Percentiles rank a stretch among this genome's conserved stretches.
Evolutionary conservation across 2,329 filamentous ascomycete species (phyloP).

Genomic region (Epicoccum nigrum): DNA sequence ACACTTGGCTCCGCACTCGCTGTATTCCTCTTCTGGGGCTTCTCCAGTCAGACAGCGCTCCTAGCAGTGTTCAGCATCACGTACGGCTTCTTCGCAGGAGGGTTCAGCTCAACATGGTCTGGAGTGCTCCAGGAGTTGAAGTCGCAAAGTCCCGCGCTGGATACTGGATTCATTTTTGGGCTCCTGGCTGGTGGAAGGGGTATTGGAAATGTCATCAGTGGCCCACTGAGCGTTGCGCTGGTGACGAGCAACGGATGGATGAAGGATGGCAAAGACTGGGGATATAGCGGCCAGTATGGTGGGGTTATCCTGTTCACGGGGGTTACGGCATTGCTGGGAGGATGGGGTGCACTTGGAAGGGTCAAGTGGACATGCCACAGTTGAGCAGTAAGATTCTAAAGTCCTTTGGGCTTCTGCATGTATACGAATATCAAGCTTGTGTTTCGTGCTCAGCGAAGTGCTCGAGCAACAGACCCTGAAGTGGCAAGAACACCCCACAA

Average conservation of each 20-base stretch:
- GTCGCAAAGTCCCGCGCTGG: slow-evolving; percentile 30
- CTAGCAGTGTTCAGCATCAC: slow-evolving; percentile 40
- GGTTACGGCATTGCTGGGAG: slow-evolving; percentile 36
- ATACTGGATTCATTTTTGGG: slow-evolving; percentile 55
- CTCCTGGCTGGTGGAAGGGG: slow-evolving; percentile 55
- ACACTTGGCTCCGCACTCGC: slow-evolving; percentile 48
- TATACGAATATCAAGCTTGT: too few relatives aligned
- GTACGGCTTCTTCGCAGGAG: slow-evolving; percentile 46
- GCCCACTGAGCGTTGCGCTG: slow-evolving; percentile 56
- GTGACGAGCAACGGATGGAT: slow-evolving; percentile 24
- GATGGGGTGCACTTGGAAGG: slow-evolving; percentile 13
- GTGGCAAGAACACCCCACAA: slow-evolving; percentile 1
- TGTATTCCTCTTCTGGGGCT: slow-evolving; percentile 55
- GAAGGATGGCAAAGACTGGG: slow-evolving; percentile 26
- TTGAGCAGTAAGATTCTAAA: not conserved
- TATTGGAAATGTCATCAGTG: slow-evolving; percentile 56
- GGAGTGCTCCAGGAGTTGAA: slow-evolving; percentile 37
- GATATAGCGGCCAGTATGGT: slow-evolving; percentile 51
- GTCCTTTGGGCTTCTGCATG: too few relatives aligned
- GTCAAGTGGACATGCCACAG: slow-evolving; percentile 1
- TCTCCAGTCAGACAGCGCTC: slow-evolving; percentile 44
- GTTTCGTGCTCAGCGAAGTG: not conserved
- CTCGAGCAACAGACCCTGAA: slow-evolving; percentile 1
- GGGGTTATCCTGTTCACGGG: slow-evolving; percentile 50
- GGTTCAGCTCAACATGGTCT: slow-evolving; percentile 34